These are phyloP conservation scores for Russula griseocarnosa DNA, from an alignment of 768 basidiomycete genomes.

Conservation along the genomic window DNA sequence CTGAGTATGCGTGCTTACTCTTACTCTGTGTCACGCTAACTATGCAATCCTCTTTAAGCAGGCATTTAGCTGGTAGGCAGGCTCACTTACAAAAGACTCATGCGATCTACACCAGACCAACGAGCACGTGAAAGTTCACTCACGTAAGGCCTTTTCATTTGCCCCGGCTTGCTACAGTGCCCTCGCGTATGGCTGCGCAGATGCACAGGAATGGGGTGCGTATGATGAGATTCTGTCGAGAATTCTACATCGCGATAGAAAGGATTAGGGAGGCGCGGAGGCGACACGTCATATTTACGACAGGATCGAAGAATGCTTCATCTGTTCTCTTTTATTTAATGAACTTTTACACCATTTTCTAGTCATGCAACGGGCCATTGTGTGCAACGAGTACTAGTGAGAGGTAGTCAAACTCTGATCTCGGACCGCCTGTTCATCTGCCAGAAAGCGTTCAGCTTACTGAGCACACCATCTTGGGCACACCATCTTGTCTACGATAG, in stretches of 20 bases:
- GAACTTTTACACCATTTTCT: not conserved
- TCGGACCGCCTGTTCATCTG: too few species aligned
- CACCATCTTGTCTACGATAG: too few species aligned
- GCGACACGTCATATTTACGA: slow-evolving; percentile 16
- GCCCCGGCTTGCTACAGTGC: not conserved
- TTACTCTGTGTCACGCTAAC: slow-evolving; percentile 19
- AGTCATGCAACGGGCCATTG: not conserved
- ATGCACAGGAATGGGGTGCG: not conserved
- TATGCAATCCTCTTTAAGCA: slow-evolving; percentile 32
- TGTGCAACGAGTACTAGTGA: not conserved
- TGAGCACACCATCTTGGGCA: too few species aligned
- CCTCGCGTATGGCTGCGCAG: not conserved
- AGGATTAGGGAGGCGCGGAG: not conserved
- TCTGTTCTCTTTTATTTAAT: slow-evolving; percentile 14
- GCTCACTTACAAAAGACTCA: slow-evolving; percentile 66
- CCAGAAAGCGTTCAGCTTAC: too few species aligned
- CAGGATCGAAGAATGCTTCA: slow-evolving; percentile 15
- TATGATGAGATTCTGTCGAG: too few species aligned
- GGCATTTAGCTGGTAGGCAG: slow-evolving; percentile 59
- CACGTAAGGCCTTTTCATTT: slow-evolving; percentile 11
- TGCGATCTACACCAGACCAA: slow-evolving; percentile 49
- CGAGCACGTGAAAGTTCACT: slow-evolving; percentile 12
- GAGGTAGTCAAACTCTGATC: too few species aligned
- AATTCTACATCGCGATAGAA: not conserved
- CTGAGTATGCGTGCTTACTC: slow-evolving; percentile 45